Conservation (phyloP, 2,329 filamentous ascomycete genomes). For the Calcarisporium arbuscula region DNA sequence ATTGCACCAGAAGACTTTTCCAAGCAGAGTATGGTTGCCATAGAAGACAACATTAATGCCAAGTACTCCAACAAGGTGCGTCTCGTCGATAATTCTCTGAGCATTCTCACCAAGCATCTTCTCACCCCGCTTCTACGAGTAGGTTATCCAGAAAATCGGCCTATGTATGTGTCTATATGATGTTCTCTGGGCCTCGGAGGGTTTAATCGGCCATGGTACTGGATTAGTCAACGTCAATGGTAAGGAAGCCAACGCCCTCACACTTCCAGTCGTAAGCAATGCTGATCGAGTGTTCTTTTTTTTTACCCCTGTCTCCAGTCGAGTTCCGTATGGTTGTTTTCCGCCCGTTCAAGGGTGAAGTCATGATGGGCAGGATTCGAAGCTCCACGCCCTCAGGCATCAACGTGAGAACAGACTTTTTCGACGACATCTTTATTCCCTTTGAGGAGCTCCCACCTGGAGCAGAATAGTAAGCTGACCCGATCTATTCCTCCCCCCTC, state of each 20-base stretch:
- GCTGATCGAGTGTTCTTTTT: too few species aligned
- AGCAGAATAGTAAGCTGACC: constrained; percentile 60
- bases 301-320: constrained; percentile 44
- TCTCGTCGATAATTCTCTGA: neutral
- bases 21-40: constrained; percentile 73
- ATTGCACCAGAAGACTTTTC: constrained; percentile 85
- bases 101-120: neutral
- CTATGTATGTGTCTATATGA: constrained; percentile 93
- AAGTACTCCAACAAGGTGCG: constrained; percentile 90
- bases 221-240: constrained; percentile 93
- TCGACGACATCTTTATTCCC: constrained; percentile 83
- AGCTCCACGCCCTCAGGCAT: constrained; percentile 67
- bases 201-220: constrained; percentile 85
- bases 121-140: constrained; percentile 6
- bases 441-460: constrained; percentile 67
- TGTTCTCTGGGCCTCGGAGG: constrained; percentile 81
- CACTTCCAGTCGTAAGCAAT: constrained; percentile 9
- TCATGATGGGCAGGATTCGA: constrained; percentile 78
- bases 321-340: constrained; percentile 93
- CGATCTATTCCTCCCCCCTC: neutral
- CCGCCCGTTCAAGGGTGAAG: constrained; percentile 90
- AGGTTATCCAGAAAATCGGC: constrained; percentile 88
- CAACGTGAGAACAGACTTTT: constrained; percentile 81
- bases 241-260: constrained; percentile 28
- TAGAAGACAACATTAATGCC: constrained; percentile 93